These are phyloP conservation scores for Hevea brasiliensis DNA, from an alignment of 345 rosid species.

Conservation along the genomic window DNA sequence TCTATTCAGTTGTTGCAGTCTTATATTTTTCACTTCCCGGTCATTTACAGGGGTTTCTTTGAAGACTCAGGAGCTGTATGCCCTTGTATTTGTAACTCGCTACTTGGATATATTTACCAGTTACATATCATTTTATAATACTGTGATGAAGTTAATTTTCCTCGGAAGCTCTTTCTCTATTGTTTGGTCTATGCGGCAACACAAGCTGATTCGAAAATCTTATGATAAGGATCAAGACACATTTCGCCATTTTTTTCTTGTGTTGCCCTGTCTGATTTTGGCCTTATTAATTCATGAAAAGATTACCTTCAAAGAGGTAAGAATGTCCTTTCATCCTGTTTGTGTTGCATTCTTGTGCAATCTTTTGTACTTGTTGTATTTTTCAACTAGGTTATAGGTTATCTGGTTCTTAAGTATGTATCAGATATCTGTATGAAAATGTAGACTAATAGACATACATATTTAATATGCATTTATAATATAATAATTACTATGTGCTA, in stretches of 20 bases:
- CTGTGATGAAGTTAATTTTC: slow-evolving; percentile 70
- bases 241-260: slow-evolving; percentile 51
- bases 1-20: neutral
- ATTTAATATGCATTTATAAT: neutral
- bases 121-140: slow-evolving; percentile 63
- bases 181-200: slow-evolving; percentile 73
- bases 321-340: neutral
- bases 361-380: neutral
- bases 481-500: neutral
- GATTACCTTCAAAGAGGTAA: slow-evolving; percentile 66
- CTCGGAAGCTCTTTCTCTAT: slow-evolving; percentile 74
- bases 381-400: neutral
- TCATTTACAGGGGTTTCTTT: slow-evolving; percentile 59
- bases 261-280: slow-evolving; percentile 59
- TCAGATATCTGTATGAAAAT: neutral
- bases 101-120: slow-evolving; percentile 71
- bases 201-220: slow-evolving; percentile 66
- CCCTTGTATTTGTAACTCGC: slow-evolving; percentile 61
- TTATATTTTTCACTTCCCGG: neutral
- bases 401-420: neutral
- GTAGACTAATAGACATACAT: too few species aligned
- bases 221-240: slow-evolving; percentile 64
- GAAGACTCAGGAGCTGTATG: slow-evolving; percentile 84
- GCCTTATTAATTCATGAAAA: slow-evolving; percentile 66
- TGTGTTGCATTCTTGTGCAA: neutral